Evolutionary conservation across 1,284 basidiomycete genomes (phyloP), one percentile per base, ranked within the genome.

Genomic region (Cryptococcus maquisensis): DNA sequence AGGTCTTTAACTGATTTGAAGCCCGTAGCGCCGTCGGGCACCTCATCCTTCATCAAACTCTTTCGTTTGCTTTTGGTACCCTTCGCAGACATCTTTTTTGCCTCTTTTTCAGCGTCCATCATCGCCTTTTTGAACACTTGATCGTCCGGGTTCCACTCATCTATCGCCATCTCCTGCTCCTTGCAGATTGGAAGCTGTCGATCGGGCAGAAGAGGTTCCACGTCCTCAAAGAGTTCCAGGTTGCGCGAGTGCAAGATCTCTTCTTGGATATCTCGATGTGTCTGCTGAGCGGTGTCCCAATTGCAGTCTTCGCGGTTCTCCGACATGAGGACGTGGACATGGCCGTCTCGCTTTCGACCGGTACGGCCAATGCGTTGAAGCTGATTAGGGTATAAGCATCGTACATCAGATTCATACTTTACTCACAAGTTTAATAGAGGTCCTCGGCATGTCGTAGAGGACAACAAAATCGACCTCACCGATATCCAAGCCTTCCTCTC

Each of bases 401-500:
- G 23, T n/a, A 37, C 32, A 23, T n/a, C n/a, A 23, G 32, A 12
- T 18, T 35, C 12, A n/a, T 18, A 41, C 9, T 21, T 21, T 39
- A 21, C 84, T 61, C 70, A 94, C 92, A 87, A 97, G 94, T 56
- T 95, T 90, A 61, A 98, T 93, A 1, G 94, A 89, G 13, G 91
- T 91, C 77, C 95, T 97, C 66, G 94, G 90, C 38, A 94, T 87
- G 66, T 99, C 96, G 74, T 98, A 99, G 68, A 94, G 96, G 41
- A 97, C 81, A 52, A 97, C 96, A 69, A 95, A 81, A 72, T 99
- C 96, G n/a, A 99, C 87, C 68, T 97, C 94, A 45, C 96, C 96
- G 55, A 99, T 98, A 72, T 99, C 96, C n/a, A 99, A 80, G 58
- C 96, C 96, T 75, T 99, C 96, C 77, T 99, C 96, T 28, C 96